These are phyloP conservation scores for Agrocybe chaxingu DNA, from an alignment of 768 basidiomycete genomes.

Conservation along the genomic window DNA sequence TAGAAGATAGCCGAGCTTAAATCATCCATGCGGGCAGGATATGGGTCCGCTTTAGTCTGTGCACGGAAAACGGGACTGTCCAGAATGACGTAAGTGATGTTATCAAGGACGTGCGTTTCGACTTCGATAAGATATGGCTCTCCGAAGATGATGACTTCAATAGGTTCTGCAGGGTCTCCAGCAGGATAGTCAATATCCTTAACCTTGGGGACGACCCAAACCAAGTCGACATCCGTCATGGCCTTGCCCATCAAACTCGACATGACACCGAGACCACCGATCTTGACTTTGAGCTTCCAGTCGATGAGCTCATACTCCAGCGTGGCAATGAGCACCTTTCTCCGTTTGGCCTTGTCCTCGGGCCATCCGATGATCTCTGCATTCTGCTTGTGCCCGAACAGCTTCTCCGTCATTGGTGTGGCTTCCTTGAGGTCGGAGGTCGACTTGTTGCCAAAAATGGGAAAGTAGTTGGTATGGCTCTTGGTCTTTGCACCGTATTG, in stretches of 20 bases:
- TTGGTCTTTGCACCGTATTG: constrained; percentile 83
- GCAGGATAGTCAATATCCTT: constrained; percentile 92
- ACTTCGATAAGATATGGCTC: constrained; percentile 96
- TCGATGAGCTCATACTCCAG: constrained; percentile 96
- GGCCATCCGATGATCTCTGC: constrained; percentile 94
- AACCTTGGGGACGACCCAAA: constrained; percentile 95
- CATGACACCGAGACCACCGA: constrained; percentile 97
- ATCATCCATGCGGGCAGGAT: constrained; percentile 97
- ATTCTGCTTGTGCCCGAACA: constrained; percentile 61
- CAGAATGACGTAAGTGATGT: constrained; percentile 92
- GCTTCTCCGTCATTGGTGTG: constrained; percentile 64
- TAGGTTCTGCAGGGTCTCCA: constrained; percentile 89
- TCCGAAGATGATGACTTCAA: constrained; percentile 95
- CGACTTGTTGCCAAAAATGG: constrained; percentile 79
- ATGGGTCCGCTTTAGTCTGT: constrained; percentile 93
- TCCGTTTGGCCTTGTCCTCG: constrained; percentile 85
- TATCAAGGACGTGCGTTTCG: constrained; percentile 89
- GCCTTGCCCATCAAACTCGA: constrained; percentile 97
- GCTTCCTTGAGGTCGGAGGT: constrained; percentile 68
- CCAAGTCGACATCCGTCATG: constrained; percentile 92
- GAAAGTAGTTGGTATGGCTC: constrained; percentile 77
- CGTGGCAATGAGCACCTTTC: constrained; percentile 89
- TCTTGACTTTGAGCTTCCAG: constrained; percentile 98
- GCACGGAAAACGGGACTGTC: constrained; percentile 97
- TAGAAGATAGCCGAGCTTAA: constrained; percentile 96